Conservation (phyloP, 1,139 yeast genomes). For the Yamadazyma buinensis region DNA sequence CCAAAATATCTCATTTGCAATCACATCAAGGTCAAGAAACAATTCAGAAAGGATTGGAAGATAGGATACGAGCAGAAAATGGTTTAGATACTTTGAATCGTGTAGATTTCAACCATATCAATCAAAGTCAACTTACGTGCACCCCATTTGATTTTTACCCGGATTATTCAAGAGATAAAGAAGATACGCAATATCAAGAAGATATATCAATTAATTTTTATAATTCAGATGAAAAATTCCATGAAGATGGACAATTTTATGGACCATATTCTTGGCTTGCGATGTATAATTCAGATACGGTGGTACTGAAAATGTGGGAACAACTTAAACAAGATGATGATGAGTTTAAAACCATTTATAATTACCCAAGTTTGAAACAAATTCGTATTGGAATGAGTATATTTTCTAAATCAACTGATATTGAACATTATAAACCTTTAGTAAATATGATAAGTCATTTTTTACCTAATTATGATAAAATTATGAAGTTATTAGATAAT, state of each 20-base stretch:
- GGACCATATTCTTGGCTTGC: constrained; percentile 3
- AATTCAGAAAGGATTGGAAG: too few relatives aligned
- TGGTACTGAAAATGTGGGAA: too few relatives aligned
- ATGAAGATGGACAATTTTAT: neutral
- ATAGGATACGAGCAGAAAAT: too few relatives aligned
- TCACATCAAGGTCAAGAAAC: too few relatives aligned
- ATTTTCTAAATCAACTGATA: neutral
- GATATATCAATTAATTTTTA: too few relatives aligned
- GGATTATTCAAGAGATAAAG: too few relatives aligned
- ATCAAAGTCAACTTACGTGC: too few relatives aligned
- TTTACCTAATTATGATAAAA: neutral
- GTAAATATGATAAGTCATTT: neutral
- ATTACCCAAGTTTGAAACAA: constrained; percentile 1
- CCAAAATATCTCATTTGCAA: neutral
- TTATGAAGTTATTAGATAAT: neutral
- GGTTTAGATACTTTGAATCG: too few relatives aligned
- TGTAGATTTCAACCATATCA: too few relatives aligned
- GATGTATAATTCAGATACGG: constrained; percentile 1
- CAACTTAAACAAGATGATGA: constrained; percentile 1
- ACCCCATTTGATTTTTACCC: too few relatives aligned
- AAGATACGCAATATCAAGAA: too few relatives aligned
- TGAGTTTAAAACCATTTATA: constrained; percentile 3
- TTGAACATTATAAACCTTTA: neutral
- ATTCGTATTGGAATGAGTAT: neutral
- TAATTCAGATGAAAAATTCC: constrained; percentile 1